Evolutionary conservation across 257 asterid species (phyloP), one percentile per base, ranked within the genome.

Genomic region (Solanum boliviense): DNA sequence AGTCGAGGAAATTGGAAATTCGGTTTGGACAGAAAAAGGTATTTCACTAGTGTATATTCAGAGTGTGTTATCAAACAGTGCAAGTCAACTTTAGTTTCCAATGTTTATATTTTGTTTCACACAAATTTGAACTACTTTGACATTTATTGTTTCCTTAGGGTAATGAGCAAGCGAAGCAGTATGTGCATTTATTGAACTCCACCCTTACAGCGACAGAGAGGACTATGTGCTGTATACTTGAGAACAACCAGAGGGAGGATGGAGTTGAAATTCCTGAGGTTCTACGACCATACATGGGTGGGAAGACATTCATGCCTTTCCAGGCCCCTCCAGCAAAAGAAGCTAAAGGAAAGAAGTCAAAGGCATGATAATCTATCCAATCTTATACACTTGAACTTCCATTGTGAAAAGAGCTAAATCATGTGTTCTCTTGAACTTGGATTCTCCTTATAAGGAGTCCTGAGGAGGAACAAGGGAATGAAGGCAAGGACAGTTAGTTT

Each of bases 161-260:
- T 81, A 94, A 93, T 35, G 98, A 95, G 23, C 94, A 95, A 90
- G 76, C 89, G 6, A 97, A 95, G 91, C 98, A 95, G 87, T 95
- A 95, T 1, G 98, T 95, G 73, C 99, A 97, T 92, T 88, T 97
- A 93, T 89, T 97, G 92, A 97, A 97, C 92, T 95, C 98, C 15
- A 97, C 99, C 6, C 98, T 97, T 48, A 95, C 98, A 25, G 99
- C 98, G 32, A 97, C 98, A 2, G 99, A 95, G 95, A 94, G 99
- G 91, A 97, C 99, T 25, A 70, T 95, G 41, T 97, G 99, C 88
- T 92, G 96, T 91, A 95, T 97, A 86, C 96, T 97, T 1, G 99
- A 97, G 91, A 97, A 95, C 92, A 87, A 94, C 91, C 99, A 97
- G 90, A 93, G 87, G 88, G 98, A 95, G 89, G 97, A 93, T 25